Percentiles rank a stretch among this genome's conserved stretches.
phyloP scores from a whole-genome alignment of 2,329 filamentous ascomycete genomes.

The Diaporthe citrichinensis region DNA sequence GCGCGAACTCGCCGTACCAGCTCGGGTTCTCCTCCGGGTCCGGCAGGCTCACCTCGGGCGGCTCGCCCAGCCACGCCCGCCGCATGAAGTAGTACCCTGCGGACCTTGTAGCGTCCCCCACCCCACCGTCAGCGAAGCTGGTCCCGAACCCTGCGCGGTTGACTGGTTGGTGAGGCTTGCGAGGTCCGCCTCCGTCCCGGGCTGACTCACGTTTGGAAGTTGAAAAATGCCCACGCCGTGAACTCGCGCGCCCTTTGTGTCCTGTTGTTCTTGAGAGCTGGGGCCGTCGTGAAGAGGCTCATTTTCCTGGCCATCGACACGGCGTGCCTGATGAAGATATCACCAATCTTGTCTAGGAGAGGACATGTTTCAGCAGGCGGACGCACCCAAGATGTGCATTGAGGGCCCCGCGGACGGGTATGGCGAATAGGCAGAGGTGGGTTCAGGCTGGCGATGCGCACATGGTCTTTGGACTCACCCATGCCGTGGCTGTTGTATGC shows the following conservation, averaged over 20 bases:
- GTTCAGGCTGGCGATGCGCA: neutral
- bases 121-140: neutral
- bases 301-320: conserved; percentile 3
- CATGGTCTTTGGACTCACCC: neutral
- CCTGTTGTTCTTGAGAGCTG: neutral
- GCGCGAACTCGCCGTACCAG: conserved; percentile 5
- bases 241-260: neutral
- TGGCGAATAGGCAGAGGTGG: neutral
- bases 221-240: conserved; percentile 18
- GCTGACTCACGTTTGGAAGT: conserved; percentile 19
- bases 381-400: neutral
- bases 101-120: neutral
- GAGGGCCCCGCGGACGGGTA: neutral
- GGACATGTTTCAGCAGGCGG: neutral
- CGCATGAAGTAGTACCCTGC: conserved; percentile 21
- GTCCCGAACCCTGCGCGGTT: neutral
- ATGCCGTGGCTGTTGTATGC: conserved; percentile 18
- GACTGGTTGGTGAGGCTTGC: neutral
- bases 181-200: neutral
- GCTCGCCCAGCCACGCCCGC: conserved; percentile 1
- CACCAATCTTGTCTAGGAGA: conserved; percentile 7
- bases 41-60: neutral
- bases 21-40: neutral
- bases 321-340: neutral
- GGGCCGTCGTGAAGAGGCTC: neutral